Evolutionary conservation across 768 basidiomycete species (phyloP).

Genomic region (Boletellus ananiceps): DNA sequence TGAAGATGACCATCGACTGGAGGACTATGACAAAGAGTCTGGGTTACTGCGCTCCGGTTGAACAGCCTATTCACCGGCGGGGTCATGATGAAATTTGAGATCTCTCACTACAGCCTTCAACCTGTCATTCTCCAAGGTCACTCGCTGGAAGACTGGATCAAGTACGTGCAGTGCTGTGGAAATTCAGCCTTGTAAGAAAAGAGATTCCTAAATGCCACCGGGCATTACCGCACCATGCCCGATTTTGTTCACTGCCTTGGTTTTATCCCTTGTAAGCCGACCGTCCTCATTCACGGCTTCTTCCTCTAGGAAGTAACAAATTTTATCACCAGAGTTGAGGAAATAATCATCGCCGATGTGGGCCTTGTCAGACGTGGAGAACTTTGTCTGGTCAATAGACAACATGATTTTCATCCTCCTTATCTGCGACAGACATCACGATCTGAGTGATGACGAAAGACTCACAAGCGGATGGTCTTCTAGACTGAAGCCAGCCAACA

Average conservation of each 20-base stretch:
- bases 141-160: conserved; percentile 73
- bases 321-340: conserved; percentile 87
- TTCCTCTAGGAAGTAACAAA: conserved; percentile 92
- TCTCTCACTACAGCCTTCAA: conserved; percentile 69
- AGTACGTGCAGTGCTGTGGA: conserved; percentile 74
- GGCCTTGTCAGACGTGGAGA: conserved; percentile 70
- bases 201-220: not conserved
- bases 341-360: conserved; percentile 95
- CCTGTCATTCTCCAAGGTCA: conserved; percentile 75
- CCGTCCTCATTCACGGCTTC: conserved; percentile 71
- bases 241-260: conserved; percentile 91
- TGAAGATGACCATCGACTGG: conserved; percentile 95
- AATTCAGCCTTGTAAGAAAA: conserved; percentile 1
- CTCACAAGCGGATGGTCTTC: conserved; percentile 77
- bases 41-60: not conserved
- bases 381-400: conserved; percentile 62
- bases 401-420: not conserved
- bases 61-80: conserved; percentile 53
- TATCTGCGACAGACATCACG: not conserved
- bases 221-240: conserved; percentile 59
- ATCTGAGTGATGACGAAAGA: not conserved
- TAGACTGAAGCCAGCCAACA: conserved; percentile 75
- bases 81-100: conserved; percentile 79
- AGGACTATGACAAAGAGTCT: conserved; percentile 46
- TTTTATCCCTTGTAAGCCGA: conserved; percentile 65